Evolutionary conservation across 2,329 filamentous ascomycete species (phyloP), one percentile per base, ranked within the genome.

Genomic region (Gaeumannomyces sp.): DNA sequence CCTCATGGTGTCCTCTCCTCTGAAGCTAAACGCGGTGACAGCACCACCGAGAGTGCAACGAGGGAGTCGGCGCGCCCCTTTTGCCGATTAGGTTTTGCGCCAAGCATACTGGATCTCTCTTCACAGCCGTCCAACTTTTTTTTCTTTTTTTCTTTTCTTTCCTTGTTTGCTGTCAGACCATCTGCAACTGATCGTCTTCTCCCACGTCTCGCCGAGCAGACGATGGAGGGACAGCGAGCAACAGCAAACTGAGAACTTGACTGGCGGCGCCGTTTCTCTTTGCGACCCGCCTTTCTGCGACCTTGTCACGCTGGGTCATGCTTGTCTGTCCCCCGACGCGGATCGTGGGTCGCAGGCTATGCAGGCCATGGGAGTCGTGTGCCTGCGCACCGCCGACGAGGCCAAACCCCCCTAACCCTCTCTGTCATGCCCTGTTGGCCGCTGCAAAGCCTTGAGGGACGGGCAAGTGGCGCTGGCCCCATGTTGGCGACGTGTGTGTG

Each of bases 201-300:
- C 29, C 29, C 29, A 29, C 29, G 6, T 29, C 29, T 29, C 29
- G 29, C 6, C 10, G 2, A 13, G 33, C 31, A 33, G 31, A 33
- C 31, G 31, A 33, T 33, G 33, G 14, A 19, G 3, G 2, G 35
- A 6, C 14, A 38, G 35, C 35, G 35, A 35, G 33, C 33, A 35
- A 11, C 7, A 10, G 11, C 31, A 33, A 8, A 13, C 35, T 16
- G 2, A 38, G 14, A 1, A 38, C 35, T 14, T 38, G 14, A 14
- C 35, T 35, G 11, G 1, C 33, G 10, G 1, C 13, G 33, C 10
- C 33, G 66, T 65, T 69, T 68, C 68, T 68, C 68, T 67, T 67
- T 65, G 65, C 31, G 45, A 53, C 45, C 45, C 45, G 45, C 19
- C 45, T 53, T 53, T 53, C 22, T n/a, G 45, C 22, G 1, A n/a